Conservation (phyloP, 106 monocot species). For the Cymbidium sinense region DNA sequence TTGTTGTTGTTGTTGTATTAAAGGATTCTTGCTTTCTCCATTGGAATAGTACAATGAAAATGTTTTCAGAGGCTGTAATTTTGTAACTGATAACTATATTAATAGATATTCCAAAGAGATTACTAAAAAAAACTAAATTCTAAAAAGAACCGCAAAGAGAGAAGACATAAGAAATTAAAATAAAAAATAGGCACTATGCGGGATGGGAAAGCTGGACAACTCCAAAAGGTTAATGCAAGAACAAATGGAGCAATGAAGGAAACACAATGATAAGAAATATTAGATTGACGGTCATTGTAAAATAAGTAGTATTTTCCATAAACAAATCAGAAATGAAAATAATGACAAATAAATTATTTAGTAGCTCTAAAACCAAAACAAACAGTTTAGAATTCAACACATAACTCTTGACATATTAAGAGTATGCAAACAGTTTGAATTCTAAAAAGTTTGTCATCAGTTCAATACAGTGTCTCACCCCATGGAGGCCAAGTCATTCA, state of each 20-base stretch:
- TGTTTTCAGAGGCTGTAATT: background rate
- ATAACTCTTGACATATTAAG: background rate
- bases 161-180: too few relatives aligned
- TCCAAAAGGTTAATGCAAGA: background rate
- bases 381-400: too few relatives aligned
- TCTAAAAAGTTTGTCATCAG: background rate
- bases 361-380: too few relatives aligned
- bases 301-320: background rate
- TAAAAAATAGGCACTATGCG: background rate
- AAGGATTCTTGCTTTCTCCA: background rate
- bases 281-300: background rate
- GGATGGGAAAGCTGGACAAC: background rate
- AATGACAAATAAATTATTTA: background rate
- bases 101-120: background rate
- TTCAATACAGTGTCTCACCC: slow-evolving; percentile 36
- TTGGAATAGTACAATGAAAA: background rate
- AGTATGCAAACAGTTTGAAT: background rate
- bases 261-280: background rate
- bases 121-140: background rate
- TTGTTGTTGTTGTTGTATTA: too few relatives aligned
- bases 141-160: background rate
- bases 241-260: background rate
- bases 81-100: background rate
- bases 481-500: slow-evolving; percentile 67
- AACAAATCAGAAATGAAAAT: background rate